Evolutionary conservation across 2,329 filamentous ascomycete species (phyloP).

Genomic region (Cladosporium sp.): DNA sequence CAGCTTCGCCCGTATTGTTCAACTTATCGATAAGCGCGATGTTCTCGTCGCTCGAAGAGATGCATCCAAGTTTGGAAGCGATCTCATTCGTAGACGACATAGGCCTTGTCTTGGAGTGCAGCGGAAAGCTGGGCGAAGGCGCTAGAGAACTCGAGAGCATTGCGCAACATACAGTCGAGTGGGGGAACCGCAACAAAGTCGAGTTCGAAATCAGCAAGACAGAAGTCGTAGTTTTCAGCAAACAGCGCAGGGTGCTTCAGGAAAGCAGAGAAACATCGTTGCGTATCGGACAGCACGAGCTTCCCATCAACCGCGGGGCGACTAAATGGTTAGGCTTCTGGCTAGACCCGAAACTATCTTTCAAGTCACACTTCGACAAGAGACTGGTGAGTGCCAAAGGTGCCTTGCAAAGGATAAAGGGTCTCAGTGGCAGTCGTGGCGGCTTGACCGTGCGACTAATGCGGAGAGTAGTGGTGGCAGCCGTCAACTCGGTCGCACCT

Average conservation of each 20-base stretch:
- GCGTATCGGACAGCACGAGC: neutral
- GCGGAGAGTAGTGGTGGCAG: neutral
- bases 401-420: neutral
- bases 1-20: neutral
- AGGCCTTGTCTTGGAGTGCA: neutral
- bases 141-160: neutral
- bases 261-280: neutral
- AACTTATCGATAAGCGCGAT: neutral
- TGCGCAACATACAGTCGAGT: neutral
- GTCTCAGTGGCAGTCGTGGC: neutral
- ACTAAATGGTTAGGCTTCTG: neutral
- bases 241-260: neutral
- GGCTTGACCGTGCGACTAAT: neutral
- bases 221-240: neutral
- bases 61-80: neutral
- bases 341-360: neutral
- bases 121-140: neutral
- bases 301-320: neutral
- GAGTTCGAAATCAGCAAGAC: neutral
- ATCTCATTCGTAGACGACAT: neutral
- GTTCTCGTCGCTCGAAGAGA: neutral
- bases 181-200: neutral
- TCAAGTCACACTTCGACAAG: neutral
- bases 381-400: neutral
- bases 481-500: neutral